These are phyloP conservation scores for Fragaria iinumae DNA, from an alignment of 306 rosid genomes.

Conservation along the genomic window DNA sequence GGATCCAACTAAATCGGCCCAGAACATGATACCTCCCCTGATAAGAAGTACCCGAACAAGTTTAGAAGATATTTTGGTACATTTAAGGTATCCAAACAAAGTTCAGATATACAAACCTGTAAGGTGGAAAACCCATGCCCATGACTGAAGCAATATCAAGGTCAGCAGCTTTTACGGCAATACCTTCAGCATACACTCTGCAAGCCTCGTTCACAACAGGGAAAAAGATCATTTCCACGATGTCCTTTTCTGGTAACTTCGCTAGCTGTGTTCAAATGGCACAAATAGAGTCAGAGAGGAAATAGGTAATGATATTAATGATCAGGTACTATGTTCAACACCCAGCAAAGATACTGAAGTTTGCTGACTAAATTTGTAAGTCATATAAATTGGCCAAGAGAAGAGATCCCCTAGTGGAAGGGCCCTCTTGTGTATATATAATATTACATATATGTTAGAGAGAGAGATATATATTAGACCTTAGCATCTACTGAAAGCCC, in stretches of 20 bases:
- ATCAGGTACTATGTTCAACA: neutral
- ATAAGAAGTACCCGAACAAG: conserved; percentile 23
- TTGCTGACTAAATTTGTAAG: neutral
- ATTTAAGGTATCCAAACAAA: neutral
- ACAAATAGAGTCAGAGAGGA: conserved; percentile 6
- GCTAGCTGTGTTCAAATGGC: conserved; percentile 52
- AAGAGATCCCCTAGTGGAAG: too few species aligned
- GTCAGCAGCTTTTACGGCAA: conserved; percentile 87
- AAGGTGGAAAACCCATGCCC: conserved; percentile 98
- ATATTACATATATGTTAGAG: neutral
- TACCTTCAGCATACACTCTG: conserved; percentile 90
- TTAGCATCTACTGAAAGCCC: conserved; percentile 66
- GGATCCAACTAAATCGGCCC: conserved; percentile 96
- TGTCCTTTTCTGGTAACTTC: conserved; percentile 72
- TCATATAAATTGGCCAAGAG: too few species aligned
- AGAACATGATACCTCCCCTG: conserved; percentile 95
- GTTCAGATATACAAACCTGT: conserved; percentile 56
- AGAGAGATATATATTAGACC: conserved; percentile 39
- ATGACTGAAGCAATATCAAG: conserved; percentile 77
- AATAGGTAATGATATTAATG: neutral
- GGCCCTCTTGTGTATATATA: too few species aligned
- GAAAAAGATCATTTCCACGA: conserved; percentile 89
- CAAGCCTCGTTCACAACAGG: conserved; percentile 99
- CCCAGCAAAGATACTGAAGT: neutral
- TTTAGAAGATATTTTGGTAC: conserved; percentile 16